Evolutionary conservation across 148 eudicot genomes (phyloP).

Genomic region (Chenopodium berlandieri): DNA sequence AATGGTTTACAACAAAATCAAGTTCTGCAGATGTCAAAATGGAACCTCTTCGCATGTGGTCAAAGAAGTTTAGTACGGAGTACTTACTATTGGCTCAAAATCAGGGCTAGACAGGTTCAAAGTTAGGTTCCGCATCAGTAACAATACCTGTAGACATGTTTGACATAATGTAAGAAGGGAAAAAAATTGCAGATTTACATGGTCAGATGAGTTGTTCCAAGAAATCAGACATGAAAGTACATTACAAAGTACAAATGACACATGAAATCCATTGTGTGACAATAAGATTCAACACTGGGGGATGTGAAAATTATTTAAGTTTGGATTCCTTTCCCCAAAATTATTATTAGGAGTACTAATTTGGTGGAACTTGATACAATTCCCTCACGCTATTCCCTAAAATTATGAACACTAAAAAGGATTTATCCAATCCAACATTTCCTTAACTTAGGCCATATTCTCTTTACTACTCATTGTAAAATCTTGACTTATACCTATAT

Average conservation of each 20-base stretch:
- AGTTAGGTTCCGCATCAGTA: conserved; percentile 91
- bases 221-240: not conserved
- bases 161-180: not conserved
- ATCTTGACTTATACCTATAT: not conserved
- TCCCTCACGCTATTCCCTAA: no score
- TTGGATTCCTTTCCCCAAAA: no score
- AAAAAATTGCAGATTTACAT: not conserved
- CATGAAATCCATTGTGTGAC: not conserved
- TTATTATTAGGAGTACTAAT: no score
- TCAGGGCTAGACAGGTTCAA: conserved; percentile 83
- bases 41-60: not conserved
- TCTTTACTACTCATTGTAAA: no score
- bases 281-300: no score
- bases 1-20: conserved; percentile 10
- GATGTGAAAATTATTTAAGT: no score
- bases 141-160: conserved; percentile 60
- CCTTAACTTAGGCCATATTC: no score
- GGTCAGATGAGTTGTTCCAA: conserved; percentile 1
- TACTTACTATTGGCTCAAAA: conserved; percentile 80
- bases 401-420: no score
- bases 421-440: no score
- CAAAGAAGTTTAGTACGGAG: conserved; percentile 1
- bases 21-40: conserved; percentile 1
- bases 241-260: not conserved
- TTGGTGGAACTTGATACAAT: no score